Conservation (phyloP, 1,284 basidiomycete genomes). For the Cryptococcus sp. region DNA sequence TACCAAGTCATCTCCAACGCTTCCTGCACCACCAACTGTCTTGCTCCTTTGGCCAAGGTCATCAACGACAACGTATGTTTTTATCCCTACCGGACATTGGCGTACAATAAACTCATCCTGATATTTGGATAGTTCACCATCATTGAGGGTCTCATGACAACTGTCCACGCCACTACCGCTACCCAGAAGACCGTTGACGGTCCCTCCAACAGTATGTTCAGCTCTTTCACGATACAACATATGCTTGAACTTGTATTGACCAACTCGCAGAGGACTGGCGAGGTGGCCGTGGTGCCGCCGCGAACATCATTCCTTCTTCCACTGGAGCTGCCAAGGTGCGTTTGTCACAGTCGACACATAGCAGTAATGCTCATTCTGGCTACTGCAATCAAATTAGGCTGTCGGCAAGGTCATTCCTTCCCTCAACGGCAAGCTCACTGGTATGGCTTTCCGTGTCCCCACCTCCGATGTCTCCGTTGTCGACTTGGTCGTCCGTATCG, state of each 20-base stretch:
- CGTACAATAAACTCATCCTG: too few species aligned
- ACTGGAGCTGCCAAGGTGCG: slow-evolving; percentile 91
- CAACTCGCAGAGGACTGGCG: slow-evolving; percentile 58
- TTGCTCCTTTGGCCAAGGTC: slow-evolving; percentile 98
- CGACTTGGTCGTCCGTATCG: slow-evolving; percentile 91
- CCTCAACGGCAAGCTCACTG: slow-evolving; percentile 95
- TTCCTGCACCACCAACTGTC: slow-evolving; percentile 99
- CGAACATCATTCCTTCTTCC: slow-evolving; percentile 99
- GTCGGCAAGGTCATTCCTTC: slow-evolving; percentile 98
- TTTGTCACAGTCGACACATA: background rate
- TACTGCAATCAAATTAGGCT: slow-evolving; percentile 68
- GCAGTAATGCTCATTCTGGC: slow-evolving; percentile 5
- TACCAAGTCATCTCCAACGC: slow-evolving; percentile 97
- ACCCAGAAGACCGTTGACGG: slow-evolving; percentile 99
- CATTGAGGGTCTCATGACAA: slow-evolving; percentile 97
- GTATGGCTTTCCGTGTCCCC: slow-evolving; percentile 97
- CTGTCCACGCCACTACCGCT: slow-evolving; percentile 93
- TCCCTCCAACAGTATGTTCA: slow-evolving; percentile 71
- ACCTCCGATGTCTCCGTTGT: slow-evolving; percentile 97
- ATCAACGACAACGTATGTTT: slow-evolving; percentile 74
- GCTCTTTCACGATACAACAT: background rate
- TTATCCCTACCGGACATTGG: too few species aligned
- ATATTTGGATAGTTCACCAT: slow-evolving; percentile 65
- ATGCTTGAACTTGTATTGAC: background rate
- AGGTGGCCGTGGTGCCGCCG: slow-evolving; percentile 93